Conservation (phyloP, 176 grass and related monocot species). For the Musa acuminata region DNA sequence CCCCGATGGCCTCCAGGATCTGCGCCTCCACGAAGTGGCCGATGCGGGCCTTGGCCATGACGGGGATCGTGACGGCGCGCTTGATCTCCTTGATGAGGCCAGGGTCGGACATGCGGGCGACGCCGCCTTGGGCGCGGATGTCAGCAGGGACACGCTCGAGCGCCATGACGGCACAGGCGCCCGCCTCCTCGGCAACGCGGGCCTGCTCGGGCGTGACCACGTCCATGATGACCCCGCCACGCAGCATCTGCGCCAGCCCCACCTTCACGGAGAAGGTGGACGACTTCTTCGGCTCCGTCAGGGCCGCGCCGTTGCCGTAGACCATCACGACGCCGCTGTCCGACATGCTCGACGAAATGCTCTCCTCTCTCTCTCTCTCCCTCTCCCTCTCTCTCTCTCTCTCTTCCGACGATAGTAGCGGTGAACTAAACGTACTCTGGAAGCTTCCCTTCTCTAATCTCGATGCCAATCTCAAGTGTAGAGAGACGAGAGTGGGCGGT, state of each 20-base stretch:
- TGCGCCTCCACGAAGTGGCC: constrained; percentile 85
- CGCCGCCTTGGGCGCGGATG: constrained; percentile 9
- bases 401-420: background rate
- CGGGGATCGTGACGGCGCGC: constrained; percentile 79
- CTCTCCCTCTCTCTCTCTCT: background rate
- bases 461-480: background rate
- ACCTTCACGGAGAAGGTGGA: constrained; percentile 12
- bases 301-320: constrained; percentile 6
- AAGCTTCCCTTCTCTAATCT: background rate
- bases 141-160: constrained; percentile 9
- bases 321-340: constrained; percentile 8
- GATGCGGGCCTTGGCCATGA: constrained; percentile 90
- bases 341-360: constrained; percentile 1
- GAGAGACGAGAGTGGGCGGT: background rate
- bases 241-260: constrained; percentile 14
- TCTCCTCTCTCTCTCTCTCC: background rate
- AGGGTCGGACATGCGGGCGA: constrained; percentile 10
- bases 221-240: constrained; percentile 13
- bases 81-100: constrained; percentile 42
- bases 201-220: background rate
- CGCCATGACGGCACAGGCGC: constrained; percentile 10
- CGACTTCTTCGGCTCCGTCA: constrained; percentile 6
- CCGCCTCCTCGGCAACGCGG: background rate
- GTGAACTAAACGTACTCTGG: background rate
- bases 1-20: constrained; percentile 58